Evolutionary conservation across 1,139 yeast species (phyloP).

Genomic region (Pichia kudriavzevii): DNA sequence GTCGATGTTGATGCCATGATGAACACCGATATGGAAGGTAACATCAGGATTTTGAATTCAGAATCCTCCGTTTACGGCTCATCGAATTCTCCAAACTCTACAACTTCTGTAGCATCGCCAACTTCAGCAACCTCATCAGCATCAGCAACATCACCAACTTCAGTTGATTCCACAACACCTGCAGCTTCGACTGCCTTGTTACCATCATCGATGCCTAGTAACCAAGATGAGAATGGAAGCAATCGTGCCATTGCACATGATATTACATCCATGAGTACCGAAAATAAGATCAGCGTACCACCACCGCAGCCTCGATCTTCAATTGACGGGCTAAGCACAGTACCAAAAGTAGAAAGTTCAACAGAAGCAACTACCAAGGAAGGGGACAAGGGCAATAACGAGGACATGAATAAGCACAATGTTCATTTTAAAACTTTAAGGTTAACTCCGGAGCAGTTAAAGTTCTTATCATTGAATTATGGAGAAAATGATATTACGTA

Average conservation of each 20-base stretch:
- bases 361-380: no score
- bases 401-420: no score
- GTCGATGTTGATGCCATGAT: slow-evolving; percentile 42
- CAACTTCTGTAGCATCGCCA: slow-evolving; percentile 8
- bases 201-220: no score
- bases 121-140: slow-evolving; percentile 1
- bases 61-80: slow-evolving; percentile 15
- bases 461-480: slow-evolving; percentile 59
- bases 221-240: no score
- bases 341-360: no score
- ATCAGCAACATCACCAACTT: neutral
- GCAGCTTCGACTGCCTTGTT: no score
- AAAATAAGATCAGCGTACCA: no score
- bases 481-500: slow-evolving; percentile 79
- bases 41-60: slow-evolving; percentile 45
- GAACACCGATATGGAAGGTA: slow-evolving; percentile 64
- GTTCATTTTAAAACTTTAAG: slow-evolving; percentile 78
- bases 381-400: no score
- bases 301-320: slow-evolving; percentile 1
- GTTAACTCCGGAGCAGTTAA: slow-evolving; percentile 83
- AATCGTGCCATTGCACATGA: no score
- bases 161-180: slow-evolving; percentile 1
- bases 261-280: no score
- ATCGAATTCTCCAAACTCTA: slow-evolving; percentile 24
- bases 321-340: neutral